phyloP scores from a whole-genome alignment of 176 grass and related monocot genomes.

The Juncus inflexus region DNA sequence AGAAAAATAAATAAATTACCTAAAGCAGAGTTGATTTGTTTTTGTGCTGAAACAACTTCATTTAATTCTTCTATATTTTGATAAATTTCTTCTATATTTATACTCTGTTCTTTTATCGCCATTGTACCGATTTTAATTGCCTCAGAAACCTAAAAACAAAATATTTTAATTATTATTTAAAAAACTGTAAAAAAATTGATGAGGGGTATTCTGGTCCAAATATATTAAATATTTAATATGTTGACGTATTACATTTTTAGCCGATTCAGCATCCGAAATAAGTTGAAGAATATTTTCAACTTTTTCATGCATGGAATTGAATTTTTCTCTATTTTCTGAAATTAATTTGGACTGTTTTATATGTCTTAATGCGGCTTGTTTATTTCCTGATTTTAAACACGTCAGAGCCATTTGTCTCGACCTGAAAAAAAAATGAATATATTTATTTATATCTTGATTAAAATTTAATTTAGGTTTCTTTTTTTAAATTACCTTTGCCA shows the following conservation, averaged over 20 bases:
- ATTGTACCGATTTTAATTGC: conserved; percentile 64
- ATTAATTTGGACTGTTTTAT: conserved; percentile 62
- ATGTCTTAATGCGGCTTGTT: conserved; percentile 50
- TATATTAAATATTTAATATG: too few species aligned
- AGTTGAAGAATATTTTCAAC: conserved; percentile 63
- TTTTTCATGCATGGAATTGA: conserved; percentile 46
- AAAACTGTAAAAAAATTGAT: conserved; percentile 24
- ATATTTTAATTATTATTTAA: neutral
- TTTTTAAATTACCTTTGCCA: conserved; percentile 64
- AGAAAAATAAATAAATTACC: conserved; percentile 36
- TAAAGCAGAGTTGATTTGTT: conserved; percentile 58
- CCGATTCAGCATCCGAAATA: conserved; percentile 66
- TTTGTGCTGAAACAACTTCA: conserved; percentile 56
- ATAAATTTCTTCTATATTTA: conserved; percentile 61
- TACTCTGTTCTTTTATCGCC: conserved; percentile 63
- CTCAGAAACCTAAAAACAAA: conserved; percentile 58
- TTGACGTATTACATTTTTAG: conserved; percentile 87
- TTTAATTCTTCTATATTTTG: conserved; percentile 64
- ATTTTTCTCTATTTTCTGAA: conserved; percentile 56
- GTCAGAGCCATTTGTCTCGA: conserved; percentile 59
- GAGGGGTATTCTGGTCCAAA: too few species aligned
- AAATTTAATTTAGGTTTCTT: too few species aligned
- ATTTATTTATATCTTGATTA: too few species aligned
- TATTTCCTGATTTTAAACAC: conserved; percentile 63
- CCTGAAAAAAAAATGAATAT: conserved; percentile 30